Base-by-base conservation (phyloP, 768 basidiomycete species). In the Ephemerocybe angulata region DNA sequence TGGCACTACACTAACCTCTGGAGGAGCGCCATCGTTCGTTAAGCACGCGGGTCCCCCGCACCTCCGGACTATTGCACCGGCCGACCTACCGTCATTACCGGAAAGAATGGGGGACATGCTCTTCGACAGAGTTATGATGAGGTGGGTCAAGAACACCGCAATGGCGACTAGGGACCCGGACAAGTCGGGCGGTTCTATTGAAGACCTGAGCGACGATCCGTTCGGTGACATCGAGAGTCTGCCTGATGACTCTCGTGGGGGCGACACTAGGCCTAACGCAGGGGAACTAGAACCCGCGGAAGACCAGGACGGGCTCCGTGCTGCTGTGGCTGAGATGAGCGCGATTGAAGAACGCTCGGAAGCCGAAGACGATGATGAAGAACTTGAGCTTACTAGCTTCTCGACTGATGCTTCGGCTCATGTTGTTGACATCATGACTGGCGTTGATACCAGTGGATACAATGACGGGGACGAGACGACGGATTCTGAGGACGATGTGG, bases 181-280 rank as follows among this genome's bases (percentile, higher is more conserved):
- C 58, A 72, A 54, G 53, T 65, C 51, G 51, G 64, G 51, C 57
- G 66, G 58, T 61, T 68, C 66, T 56, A 63, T 73, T 51, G 77
- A 72, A 27, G 72, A 79, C 38, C 76, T 79, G 40, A 90, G 88
- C 58, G 90, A 92, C 61, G 95, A 98, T 72, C 90, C 92, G 7
- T 98, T 98, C 70, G 82, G 83, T 29, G 94, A 94, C 62, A 88
- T 98, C 52, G 94, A 96, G 65, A 93, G 92, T 62, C 66, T 94
- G 62, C 75, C 81, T 30, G 87, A 88, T 53, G 88, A 88, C 53
- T 77, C 80, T 22, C 70, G 67, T 46, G 69, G 69, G 12, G 62
- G 55, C 31, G 62, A 58, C 8, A 66, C 62, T 22, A 48, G 46
- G 11, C 50, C 58, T 37, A 55, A 58, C 15, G 53, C 51, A 27